A percentile compares a stretch with the other conserved stretches of the same genome.
Conservation (phyloP, 225 moss, liverwort and hornwort species). For the Bryum argenteum region DNA sequence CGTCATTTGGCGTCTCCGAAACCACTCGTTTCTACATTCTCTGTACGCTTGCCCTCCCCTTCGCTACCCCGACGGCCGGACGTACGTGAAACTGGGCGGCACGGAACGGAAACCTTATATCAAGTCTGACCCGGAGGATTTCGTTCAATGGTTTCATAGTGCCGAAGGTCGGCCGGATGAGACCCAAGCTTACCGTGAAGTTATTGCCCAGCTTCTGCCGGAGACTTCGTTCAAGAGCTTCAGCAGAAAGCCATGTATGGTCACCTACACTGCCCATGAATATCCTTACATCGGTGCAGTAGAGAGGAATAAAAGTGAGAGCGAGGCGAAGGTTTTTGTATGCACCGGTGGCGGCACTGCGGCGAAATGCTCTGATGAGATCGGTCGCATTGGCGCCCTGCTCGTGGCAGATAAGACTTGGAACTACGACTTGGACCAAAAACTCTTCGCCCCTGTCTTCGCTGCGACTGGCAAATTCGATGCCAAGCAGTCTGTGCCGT, state of each 20-base stretch:
- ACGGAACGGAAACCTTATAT: constrained; percentile 34
- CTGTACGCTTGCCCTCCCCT: constrained; percentile 87
- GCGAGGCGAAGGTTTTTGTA: constrained; percentile 67
- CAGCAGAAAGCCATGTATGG: constrained; percentile 69
- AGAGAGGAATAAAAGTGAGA: constrained; percentile 44
- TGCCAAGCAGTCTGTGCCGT: constrained; percentile 25
- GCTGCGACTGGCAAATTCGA: constrained; percentile 16
- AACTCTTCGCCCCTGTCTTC: constrained; percentile 57
- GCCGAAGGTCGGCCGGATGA: constrained; percentile 52
- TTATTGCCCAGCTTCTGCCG: constrained; percentile 59
- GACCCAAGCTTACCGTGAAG: constrained; percentile 40
- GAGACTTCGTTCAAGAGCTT: constrained; percentile 49
- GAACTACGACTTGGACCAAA: constrained; percentile 64
- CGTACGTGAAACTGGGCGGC: constrained; percentile 76
- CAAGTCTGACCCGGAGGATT: constrained; percentile 52
- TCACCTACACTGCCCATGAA: constrained; percentile 66
- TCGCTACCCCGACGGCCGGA: constrained; percentile 71
- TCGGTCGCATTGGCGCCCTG: constrained; percentile 86
- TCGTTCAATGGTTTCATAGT: constrained; percentile 72
- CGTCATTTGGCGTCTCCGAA: constrained; percentile 71
- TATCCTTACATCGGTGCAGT: constrained; percentile 82
- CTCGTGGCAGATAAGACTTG: constrained; percentile 59
- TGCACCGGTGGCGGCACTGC: constrained; percentile 84
- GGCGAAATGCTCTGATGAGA: constrained; percentile 91
- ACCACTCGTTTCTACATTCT: constrained; percentile 56